Base-by-base conservation (phyloP, 768 basidiomycete species). In the Tylopilus intermedius region DNA sequence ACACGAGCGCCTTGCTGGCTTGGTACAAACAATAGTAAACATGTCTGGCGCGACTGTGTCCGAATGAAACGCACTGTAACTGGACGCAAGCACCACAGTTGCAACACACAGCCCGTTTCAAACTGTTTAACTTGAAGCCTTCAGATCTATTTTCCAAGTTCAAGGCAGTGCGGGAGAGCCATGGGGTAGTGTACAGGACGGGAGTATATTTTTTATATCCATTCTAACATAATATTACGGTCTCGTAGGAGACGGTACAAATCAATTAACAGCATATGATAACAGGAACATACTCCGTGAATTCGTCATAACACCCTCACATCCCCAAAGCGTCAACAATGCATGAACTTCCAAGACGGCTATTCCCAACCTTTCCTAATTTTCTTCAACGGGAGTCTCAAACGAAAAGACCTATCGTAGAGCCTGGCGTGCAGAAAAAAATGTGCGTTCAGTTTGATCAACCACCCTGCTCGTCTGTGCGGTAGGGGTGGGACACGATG, bases 251-350 rank as follows among this genome's bases (percentile, higher is more conserved):
- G 57, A 65, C 57, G 49, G 51, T 65, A 66, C 65, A 66, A 66
- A 67, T 60, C 64, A 40, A 66, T 60, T 63, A 66, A 62, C 64
- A 66, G 50, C 58, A 65, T 50, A 57, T 50, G 56, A 57, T 66
- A 66, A 48, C 64, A 60, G 65, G 63, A 38, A 56, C 63, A 62
- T 62, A 56, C 45, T 61, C 46, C 45, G 51, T 57, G 54, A 38
- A 46, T 65, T 54, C 49, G 18, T 33, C 54, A 54, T 40, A 47
- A 46, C 57, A 33, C 40, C 33, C 33, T 44, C 48, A 38, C 38
- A 13, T 38, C 46, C 49, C 45, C 33, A 49, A 24, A 29, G 37
- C 42, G 45, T 52, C 37, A 33, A 53, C n/a, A 35, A 50, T 54
- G 53, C 56, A 45, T 43, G 18, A 39, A 35, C 29, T 24, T 38